Conservation (phyloP, 2,329 filamentous ascomycete genomes). For the Nemania sp. region DNA sequence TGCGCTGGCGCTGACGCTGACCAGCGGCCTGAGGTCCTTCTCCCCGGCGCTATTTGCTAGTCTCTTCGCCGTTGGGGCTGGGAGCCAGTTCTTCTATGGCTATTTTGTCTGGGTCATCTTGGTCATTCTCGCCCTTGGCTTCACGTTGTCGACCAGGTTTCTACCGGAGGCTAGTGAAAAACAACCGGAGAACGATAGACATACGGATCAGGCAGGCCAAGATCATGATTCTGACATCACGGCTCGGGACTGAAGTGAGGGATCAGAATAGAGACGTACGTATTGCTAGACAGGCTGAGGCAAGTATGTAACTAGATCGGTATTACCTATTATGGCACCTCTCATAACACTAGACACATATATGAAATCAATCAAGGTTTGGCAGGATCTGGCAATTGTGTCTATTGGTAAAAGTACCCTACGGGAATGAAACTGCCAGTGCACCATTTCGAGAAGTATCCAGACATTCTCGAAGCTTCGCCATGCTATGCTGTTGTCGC, state of each 20-base stretch:
- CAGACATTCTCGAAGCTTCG: neutral
- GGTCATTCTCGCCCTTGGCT: constrained; percentile 39
- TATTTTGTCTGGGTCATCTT: constrained; percentile 69
- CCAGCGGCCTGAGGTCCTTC: constrained; percentile 65
- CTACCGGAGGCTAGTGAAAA: constrained; percentile 15
- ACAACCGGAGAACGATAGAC: neutral
- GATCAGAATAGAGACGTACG: neutral
- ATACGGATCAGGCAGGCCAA: neutral
- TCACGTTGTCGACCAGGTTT: constrained; percentile 13
- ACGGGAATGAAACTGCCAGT: too few relatives aligned
- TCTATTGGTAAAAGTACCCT: too few relatives aligned
- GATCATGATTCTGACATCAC: constrained; percentile 4
- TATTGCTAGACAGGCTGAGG: neutral
- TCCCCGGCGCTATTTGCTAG: constrained; percentile 67
- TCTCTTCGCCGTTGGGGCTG: constrained; percentile 69
- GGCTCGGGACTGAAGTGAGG: neutral
- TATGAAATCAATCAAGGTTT: neutral
- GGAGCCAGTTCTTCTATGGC: constrained; percentile 62
- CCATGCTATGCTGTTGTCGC: neutral
- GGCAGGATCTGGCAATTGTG: neutral
- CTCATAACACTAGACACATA: too few relatives aligned
- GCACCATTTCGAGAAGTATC: too few relatives aligned
- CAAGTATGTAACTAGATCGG: neutral
- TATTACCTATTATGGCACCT: neutral
- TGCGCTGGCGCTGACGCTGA: constrained; percentile 64